Base-by-base conservation (phyloP, 176 grass and related monocot genomes). In the Cocos nucifera region DNA sequence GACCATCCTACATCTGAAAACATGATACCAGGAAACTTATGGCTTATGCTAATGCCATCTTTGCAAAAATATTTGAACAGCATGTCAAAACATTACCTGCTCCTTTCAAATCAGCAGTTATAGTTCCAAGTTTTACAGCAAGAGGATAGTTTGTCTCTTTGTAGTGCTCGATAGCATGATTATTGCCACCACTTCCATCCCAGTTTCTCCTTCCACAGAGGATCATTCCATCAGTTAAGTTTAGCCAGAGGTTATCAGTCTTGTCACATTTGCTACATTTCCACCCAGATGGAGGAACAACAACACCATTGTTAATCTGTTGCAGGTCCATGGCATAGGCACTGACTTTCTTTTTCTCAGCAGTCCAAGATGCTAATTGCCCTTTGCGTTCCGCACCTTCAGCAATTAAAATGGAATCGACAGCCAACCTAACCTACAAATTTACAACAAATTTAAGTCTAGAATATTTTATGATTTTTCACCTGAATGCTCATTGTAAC, bases 191-290 rank as follows among this genome's bases (percentile, higher is more conserved):
- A 57, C 73, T 92, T 50, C 93, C 93, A 68, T 98, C 93, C 87
- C 87, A 98, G 75, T 83, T 67, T 73, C 25, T 70, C 64, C 93
- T 82, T 67, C 93, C 93, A 51, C 87, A 98, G 39, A 98, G 67
- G 67, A 92, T 85, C 69, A 54, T 89, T 57, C 93, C 93, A 85
- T 98, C 93, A 32, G 88, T 92, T 77, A 98, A 75, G 73, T 98
- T 98, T 77, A 98, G 69, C 93, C 93, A 98, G 21, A 98, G 87
- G 78, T 98, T 98, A 61, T 92, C 93, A 27, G 76, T 88, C 77
- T 98, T 98, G 64, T 98, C 84, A 17, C 87, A 98, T 71, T 92
- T 98, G 81, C 81, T 64, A 72, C 93, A 98, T 71, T 89, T 92
- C 93, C 93, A 98, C 58, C 93, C 88, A 49, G 79, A 79, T 75